Base-by-base conservation (phyloP, 2,329 filamentous ascomycete species). In the Lasiodiplodia hormozganensis region DNA sequence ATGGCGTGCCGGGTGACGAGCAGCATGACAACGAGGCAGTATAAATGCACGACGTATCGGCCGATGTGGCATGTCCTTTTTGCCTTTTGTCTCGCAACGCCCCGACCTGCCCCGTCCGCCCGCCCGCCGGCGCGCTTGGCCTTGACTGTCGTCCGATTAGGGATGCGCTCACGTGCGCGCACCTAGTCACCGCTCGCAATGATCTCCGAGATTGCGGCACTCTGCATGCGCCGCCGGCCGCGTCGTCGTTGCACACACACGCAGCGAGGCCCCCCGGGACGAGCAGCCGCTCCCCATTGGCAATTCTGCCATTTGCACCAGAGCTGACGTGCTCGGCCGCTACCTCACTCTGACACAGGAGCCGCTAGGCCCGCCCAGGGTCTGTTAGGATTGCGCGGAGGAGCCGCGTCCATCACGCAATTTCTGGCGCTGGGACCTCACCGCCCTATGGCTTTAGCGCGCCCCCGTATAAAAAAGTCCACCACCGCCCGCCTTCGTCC, bases 371-470 rank as follows among this genome's bases (percentile, higher is more conserved):
- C 60, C 34, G 40, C n/a, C 18, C 60, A 52, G 43, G 58, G 58
- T 51, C 28, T 58, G 38, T 28, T 40, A 51, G 31, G 53, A 52
- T 60, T 38, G 54, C 53, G 65, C 28, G 18, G 28, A 64, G 58
- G 58, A 62, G 58, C 58, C 60, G 60, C 60, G 21, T 67, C 54
- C 65, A 67, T 53, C 65, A 67, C 65, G 65, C 65, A 67, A 67
- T 67, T 52, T 60, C 34, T 36, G 54, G 54, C 65, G 65, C 65
- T 34, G 43, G 25, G 7, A 67, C 65, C 53, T 58, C 56, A 58
- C 65, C 65, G 65, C 56, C 65, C 25, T 23, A 34, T 36, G 21
- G 53, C 53, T 36, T 54, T 60, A 51, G 53, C 47, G 36, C 25
- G 11, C 53, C 43, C 40, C 36, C 28, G n/a, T 67, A 67, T 67